Evolutionary conservation across 148 eudicot species (phyloP).

Genomic region (Chenopodium formosanum): DNA sequence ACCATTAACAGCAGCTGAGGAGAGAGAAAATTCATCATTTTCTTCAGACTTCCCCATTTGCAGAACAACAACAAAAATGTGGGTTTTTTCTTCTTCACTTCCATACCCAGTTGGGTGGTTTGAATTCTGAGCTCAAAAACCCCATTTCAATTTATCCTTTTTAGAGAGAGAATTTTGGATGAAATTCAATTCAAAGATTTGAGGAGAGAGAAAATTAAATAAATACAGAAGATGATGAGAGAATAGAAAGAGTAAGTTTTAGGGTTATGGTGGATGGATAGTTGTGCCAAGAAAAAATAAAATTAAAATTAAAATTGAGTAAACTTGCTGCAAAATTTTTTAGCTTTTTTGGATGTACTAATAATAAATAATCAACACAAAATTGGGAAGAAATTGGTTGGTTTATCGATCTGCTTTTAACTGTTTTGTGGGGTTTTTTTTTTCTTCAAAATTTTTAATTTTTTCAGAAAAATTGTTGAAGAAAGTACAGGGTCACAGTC

Average conservation of each 20-base stretch:
- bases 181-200: background rate
- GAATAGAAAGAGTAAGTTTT: conserved; percentile 1
- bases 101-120: conserved; percentile 32
- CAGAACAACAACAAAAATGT: conserved; percentile 4
- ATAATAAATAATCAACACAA: background rate
- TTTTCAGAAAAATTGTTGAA: background rate
- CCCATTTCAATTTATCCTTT: conserved; percentile 23
- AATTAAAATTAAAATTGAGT: background rate
- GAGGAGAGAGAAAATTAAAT: conserved; percentile 17
- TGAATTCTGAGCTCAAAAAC: conserved; percentile 28
- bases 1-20: conserved; percentile 25
- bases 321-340: conserved; percentile 32
- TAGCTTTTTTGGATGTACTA: conserved; percentile 23
- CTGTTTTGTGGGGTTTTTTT: conserved; percentile 23
- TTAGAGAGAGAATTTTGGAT: background rate
- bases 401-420: conserved; percentile 9
- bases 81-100: conserved; percentile 27
- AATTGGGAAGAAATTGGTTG: conserved; percentile 16
- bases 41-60: conserved; percentile 52
- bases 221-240: too few species aligned
- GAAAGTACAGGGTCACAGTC: conserved; percentile 21
- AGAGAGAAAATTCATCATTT: conserved; percentile 32
- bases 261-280: conserved; percentile 33
- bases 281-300: conserved; percentile 24
- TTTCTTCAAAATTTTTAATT: background rate